These are phyloP conservation scores for Aspergillus haitiensis DNA, from an alignment of 495 filamentous ascomycete species.

Conservation along the genomic window DNA sequence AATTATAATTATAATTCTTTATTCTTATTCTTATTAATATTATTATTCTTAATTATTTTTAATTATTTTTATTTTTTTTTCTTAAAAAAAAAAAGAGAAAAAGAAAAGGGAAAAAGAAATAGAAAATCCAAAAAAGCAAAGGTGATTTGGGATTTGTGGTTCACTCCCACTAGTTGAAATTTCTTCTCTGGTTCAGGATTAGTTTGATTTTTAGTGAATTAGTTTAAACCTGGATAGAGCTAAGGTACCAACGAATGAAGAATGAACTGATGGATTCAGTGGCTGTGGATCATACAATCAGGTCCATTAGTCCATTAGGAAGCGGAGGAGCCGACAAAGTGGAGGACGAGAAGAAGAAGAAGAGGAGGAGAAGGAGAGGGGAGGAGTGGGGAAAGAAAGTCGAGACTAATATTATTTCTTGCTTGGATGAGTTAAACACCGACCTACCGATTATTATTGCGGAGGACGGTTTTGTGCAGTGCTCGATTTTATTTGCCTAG, in stretches of 20 bases:
- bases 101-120: background rate
- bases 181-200: slow-evolving; percentile 13
- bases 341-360: slow-evolving; percentile 5
- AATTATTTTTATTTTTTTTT: background rate
- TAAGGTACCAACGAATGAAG: slow-evolving; percentile 21
- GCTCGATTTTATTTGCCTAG: too few relatives aligned
- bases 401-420: too few relatives aligned
- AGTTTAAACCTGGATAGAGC: slow-evolving; percentile 18
- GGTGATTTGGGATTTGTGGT: slow-evolving; percentile 10
- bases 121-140: background rate
- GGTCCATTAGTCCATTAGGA: slow-evolving; percentile 13
- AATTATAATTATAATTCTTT: too few relatives aligned
- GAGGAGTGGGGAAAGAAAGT: background rate
- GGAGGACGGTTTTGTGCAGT: slow-evolving; percentile 1
- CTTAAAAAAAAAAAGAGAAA: background rate
- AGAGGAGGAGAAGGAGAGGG: background rate
- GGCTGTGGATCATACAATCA: slow-evolving; percentile 16
- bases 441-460: background rate
- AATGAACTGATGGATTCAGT: slow-evolving; percentile 17
- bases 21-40: too few relatives aligned
- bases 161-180: slow-evolving; percentile 5
- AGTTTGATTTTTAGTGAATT: slow-evolving; percentile 16
- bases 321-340: slow-evolving; percentile 14
- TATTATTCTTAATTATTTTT: too few relatives aligned
- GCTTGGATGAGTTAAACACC: too few relatives aligned